phyloP scores from a whole-genome alignment of 352 stramenopile genomes.

The Phytophthora ohioensis region DNA sequence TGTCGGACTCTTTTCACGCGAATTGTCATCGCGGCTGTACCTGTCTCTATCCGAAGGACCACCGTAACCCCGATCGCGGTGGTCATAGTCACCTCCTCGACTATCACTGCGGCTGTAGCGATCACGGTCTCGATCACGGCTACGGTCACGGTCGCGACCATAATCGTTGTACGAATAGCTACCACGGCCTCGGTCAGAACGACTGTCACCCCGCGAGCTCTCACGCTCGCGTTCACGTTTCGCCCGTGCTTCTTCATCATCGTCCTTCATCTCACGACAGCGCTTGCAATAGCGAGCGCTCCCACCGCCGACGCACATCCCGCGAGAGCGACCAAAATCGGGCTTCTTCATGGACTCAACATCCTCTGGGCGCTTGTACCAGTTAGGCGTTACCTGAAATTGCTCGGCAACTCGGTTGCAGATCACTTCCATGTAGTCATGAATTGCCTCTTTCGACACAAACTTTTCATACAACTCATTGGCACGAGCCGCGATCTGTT shows the following conservation, averaged over 20 bases:
- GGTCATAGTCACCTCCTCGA: constrained; percentile 33
- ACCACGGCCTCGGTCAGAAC: constrained; percentile 31
- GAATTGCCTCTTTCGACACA: constrained; percentile 91
- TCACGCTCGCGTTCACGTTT: constrained; percentile 32
- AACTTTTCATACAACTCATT: constrained; percentile 95
- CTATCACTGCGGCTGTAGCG: constrained; percentile 36
- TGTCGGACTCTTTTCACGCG: constrained; percentile 51
- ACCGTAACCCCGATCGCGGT: constrained; percentile 39
- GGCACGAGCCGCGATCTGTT: constrained; percentile 95
- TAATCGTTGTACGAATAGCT: constrained; percentile 37
- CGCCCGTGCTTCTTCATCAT: constrained; percentile 51
- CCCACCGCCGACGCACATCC: constrained; percentile 66
- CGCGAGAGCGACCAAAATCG: constrained; percentile 54
- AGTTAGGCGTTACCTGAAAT: constrained; percentile 74
- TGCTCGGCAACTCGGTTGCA: constrained; percentile 92
- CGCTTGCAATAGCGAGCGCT: constrained; percentile 73
- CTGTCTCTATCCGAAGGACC: constrained; percentile 35
- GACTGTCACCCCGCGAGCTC: constrained; percentile 32
- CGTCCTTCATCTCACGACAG: constrained; percentile 72
- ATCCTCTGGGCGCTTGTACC: constrained; percentile 70
- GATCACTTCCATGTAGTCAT: constrained; percentile 98
- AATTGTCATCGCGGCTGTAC: constrained; percentile 41
- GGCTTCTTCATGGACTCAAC: constrained; percentile 73
- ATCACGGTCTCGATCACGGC: constrained; percentile 31
- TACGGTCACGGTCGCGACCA: constrained; percentile 28